Evolutionary conservation across 371 early-diverging fungal species (phyloP).

Genomic region (Mucor velutinosus): DNA sequence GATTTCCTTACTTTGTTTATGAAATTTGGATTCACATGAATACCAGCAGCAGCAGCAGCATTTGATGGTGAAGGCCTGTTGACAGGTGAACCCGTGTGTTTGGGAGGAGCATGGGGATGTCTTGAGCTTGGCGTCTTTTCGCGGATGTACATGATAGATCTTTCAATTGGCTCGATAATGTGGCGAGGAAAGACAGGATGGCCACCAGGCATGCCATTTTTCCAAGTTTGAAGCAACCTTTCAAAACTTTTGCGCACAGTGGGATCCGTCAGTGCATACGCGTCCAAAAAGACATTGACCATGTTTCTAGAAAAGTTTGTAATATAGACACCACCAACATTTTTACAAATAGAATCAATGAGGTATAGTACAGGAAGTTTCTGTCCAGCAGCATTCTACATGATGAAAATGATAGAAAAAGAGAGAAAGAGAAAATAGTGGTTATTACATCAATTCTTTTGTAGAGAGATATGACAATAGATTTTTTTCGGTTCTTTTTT

Average conservation of each 20-base stretch:
- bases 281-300: slow-evolving; percentile 67
- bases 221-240: slow-evolving; percentile 83
- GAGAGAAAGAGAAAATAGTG: neutral
- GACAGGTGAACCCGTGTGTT: neutral
- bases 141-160: slow-evolving; percentile 46
- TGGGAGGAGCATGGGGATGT: slow-evolving; percentile 21
- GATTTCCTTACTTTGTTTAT: slow-evolving; percentile 47
- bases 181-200: slow-evolving; percentile 63
- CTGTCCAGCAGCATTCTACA: slow-evolving; percentile 71
- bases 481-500: slow-evolving; percentile 3
- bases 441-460: neutral
- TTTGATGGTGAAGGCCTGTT: slow-evolving; percentile 10
- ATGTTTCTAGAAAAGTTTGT: slow-evolving; percentile 72
- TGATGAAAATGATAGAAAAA: neutral
- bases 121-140: slow-evolving; percentile 25
- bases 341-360: slow-evolving; percentile 93
- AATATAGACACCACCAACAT: slow-evolving; percentile 80
- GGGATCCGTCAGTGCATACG: slow-evolving; percentile 70
- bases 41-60: slow-evolving; percentile 20
- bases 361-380: slow-evolving; percentile 90
- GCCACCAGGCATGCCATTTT: slow-evolving; percentile 65
- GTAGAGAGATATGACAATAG: neutral
- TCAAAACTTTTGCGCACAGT: slow-evolving; percentile 68
- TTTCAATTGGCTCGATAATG: slow-evolving; percentile 60
- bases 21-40: slow-evolving; percentile 68